A percentile compares a stretch with the other conserved stretches of the same genome.
These are phyloP conservation scores for Oryza nivara DNA, from an alignment of 176 grass and related monocot species.

Conservation along the genomic window DNA sequence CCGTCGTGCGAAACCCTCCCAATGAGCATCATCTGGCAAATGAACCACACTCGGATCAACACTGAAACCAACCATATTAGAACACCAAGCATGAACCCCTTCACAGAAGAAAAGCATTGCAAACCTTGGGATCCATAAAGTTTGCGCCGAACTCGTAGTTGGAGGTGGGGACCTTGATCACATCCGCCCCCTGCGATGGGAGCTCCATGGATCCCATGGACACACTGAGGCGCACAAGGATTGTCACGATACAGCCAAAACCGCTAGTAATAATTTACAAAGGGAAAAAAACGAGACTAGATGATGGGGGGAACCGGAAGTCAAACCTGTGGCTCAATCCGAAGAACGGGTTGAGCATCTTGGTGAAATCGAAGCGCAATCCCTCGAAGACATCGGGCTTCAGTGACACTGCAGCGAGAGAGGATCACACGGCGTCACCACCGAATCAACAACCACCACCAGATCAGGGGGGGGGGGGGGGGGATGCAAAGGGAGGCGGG, in stretches of 20 bases:
- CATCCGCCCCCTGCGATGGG: slow-evolving; percentile 52
- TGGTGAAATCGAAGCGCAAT: slow-evolving; percentile 54
- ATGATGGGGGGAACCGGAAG: background rate
- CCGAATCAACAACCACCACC: background rate
- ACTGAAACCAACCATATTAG: background rate
- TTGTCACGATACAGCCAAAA: background rate
- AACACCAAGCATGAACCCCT: background rate
- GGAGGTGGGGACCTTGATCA: slow-evolving; percentile 60
- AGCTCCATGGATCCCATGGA: slow-evolving; percentile 63
- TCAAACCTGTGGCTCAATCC: slow-evolving; percentile 62
- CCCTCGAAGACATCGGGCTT: slow-evolving; percentile 65
- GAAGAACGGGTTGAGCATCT: slow-evolving; percentile 58
- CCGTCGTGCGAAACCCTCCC: slow-evolving; percentile 62
- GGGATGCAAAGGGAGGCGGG: background rate
- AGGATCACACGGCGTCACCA: slow-evolving; percentile 23
- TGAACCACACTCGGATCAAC: slow-evolving; percentile 5
- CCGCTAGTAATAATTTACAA: background rate
- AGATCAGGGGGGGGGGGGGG: background rate
- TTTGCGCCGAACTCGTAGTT: slow-evolving; percentile 76
- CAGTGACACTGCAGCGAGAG: slow-evolving; percentile 57
- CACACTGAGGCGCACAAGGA: slow-evolving; percentile 35
- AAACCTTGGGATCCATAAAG: slow-evolving; percentile 72
- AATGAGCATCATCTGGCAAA: slow-evolving; percentile 63
- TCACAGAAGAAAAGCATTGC: background rate
- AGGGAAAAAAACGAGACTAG: slow-evolving; percentile 8